Evolutionary conservation across 2,329 filamentous ascomycete genomes (phyloP).

Genomic region (Emericellopsis atlantica): DNA sequence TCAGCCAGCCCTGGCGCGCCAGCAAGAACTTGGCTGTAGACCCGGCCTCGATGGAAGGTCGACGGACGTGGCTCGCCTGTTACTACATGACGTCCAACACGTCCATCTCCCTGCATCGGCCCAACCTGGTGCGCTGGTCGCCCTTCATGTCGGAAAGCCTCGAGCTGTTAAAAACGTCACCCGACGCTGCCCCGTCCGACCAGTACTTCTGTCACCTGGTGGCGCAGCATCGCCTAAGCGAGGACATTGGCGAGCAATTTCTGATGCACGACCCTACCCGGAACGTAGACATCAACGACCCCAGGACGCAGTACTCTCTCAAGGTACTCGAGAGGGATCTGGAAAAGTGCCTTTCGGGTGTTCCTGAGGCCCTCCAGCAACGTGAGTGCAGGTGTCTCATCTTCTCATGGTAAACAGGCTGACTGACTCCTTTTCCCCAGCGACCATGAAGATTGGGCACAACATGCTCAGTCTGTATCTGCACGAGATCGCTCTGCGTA

Average conservation of each 20-base stretch:
- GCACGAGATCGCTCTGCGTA: conserved; percentile 62
- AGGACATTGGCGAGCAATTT: conserved; percentile 57
- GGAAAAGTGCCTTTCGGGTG: conserved; percentile 42
- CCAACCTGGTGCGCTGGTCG: conserved; percentile 46
- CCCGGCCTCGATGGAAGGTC: conserved; percentile 38
- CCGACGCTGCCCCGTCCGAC: conserved; percentile 43
- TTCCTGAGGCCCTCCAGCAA: conserved; percentile 38
- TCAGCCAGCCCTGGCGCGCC: conserved; percentile 19
- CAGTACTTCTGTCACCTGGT: conserved; percentile 45
- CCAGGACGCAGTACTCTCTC: conserved; percentile 51
- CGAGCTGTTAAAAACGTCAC: conserved; percentile 37
- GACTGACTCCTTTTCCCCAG: conserved; percentile 19
- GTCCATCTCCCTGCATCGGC: conserved; percentile 47
- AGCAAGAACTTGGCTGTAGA: conserved; percentile 30
- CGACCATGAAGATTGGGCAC: conserved; percentile 50
- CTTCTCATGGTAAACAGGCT: background rate
- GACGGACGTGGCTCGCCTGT: conserved; percentile 45
- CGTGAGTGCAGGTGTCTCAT: conserved; percentile 30
- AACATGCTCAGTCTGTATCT: conserved; percentile 58
- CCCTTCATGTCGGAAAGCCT: conserved; percentile 49
- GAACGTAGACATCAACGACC: conserved; percentile 43
- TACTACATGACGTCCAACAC: conserved; percentile 48
- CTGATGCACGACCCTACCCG: conserved; percentile 50
- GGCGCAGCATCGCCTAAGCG: conserved; percentile 48
- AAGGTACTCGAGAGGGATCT: conserved; percentile 53